Conservation (phyloP, 106 monocot species). For the Dactylorhiza incarnata region DNA sequence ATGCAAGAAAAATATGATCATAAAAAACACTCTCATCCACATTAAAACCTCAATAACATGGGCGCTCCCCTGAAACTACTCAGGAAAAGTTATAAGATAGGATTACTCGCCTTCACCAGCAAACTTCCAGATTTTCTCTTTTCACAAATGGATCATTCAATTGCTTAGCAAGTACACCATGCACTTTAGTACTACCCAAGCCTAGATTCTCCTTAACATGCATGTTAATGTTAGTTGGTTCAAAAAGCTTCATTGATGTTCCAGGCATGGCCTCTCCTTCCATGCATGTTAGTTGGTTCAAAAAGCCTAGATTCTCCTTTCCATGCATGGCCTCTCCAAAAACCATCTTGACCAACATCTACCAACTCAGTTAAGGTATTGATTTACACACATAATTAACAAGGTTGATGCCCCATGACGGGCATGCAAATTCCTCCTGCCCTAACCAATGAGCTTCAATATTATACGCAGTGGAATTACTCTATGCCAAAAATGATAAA, state of each 20-base stretch:
- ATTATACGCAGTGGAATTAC: too few species aligned
- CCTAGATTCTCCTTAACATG: conserved; percentile 5
- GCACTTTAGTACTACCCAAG: conserved; percentile 9
- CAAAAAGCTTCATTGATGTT: conserved; percentile 9
- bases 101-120: conserved; percentile 12
- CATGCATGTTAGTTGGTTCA: too few species aligned
- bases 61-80: conserved; percentile 11
- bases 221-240: conserved; percentile 8
- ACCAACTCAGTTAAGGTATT: conserved; percentile 43
- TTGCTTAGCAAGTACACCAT: conserved; percentile 9
- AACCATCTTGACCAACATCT: conserved; percentile 68
- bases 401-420: too few species aligned
- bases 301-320: too few species aligned
- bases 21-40: background rate
- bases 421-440: too few species aligned
- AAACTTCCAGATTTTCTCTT: conserved; percentile 11
- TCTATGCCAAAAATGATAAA: too few species aligned
- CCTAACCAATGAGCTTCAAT: too few species aligned
- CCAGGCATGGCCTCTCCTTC: too few species aligned
- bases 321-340: conserved; percentile 43
- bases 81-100: conserved; percentile 9
- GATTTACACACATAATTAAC: too few species aligned
- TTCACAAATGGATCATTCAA: conserved; percentile 9
- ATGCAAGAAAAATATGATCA: conserved; percentile 6
- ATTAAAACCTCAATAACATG: conserved; percentile 18